Conservation (phyloP, 2,329 filamentous ascomycete genomes). For the Cryoendolithus antarcticus region DNA sequence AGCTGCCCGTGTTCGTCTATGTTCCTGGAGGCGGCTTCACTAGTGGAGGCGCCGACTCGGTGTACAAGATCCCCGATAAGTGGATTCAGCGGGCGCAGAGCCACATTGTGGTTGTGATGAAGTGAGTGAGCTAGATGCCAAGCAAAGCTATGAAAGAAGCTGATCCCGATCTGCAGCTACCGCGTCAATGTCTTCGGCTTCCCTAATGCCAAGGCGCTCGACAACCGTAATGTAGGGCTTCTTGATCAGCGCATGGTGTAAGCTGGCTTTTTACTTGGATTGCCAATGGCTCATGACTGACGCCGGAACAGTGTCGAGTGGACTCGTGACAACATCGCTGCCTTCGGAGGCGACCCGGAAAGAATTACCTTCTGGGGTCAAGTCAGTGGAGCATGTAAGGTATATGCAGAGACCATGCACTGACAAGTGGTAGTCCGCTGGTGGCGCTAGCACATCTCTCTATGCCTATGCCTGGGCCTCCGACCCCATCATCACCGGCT, state of each 20-base stretch:
- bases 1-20: conserved; percentile 5
- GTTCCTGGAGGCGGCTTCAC: conserved; percentile 33
- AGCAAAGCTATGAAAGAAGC: background rate
- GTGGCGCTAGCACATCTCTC: conserved; percentile 6
- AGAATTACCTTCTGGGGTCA: conserved; percentile 10
- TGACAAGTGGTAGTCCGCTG: conserved; percentile 7
- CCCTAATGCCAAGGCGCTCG: conserved; percentile 7
- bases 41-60: conserved; percentile 30
- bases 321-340: conserved; percentile 10
- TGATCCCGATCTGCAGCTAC: conserved; percentile 4
- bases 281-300: background rate
- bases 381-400: conserved; percentile 5
- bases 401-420: background rate
- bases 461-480: conserved; percentile 9
- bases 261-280: background rate
- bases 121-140: conserved; percentile 6
- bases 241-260: conserved; percentile 10
- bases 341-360: conserved; percentile 10
- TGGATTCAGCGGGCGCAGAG: conserved; percentile 29
- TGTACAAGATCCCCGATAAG: conserved; percentile 30
- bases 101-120: conserved; percentile 28
- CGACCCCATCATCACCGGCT: conserved; percentile 9
- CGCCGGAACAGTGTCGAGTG: conserved; percentile 7
- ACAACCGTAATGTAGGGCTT: conserved; percentile 9
- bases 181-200: conserved; percentile 11